Conservation (phyloP, 2,329 filamentous ascomycete species). For the Penicillium sp. region DNA sequence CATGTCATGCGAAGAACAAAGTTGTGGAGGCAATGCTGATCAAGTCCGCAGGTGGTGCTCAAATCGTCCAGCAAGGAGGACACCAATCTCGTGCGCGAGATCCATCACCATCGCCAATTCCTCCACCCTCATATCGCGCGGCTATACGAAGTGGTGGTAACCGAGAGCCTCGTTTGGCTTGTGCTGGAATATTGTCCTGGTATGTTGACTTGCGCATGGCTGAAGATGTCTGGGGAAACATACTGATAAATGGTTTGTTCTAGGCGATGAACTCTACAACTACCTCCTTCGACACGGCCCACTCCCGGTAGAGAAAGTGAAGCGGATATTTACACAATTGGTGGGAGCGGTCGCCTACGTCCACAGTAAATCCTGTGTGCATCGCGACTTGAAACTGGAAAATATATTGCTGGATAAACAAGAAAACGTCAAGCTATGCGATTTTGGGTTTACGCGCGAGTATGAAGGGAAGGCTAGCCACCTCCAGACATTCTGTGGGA, state of each 20-base stretch:
- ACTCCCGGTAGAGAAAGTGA: constrained; percentile 79
- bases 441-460: constrained; percentile 97
- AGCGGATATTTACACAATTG: constrained; percentile 93
- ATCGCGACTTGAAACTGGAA: constrained; percentile 94
- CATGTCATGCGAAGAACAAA: background rate
- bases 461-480: constrained; percentile 95
- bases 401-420: constrained; percentile 95
- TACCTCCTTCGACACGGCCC: constrained; percentile 86
- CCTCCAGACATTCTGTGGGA: constrained; percentile 95
- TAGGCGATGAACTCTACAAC: constrained; percentile 95
- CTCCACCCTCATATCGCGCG: constrained; percentile 95
- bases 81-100: constrained; percentile 91
- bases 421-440: constrained; percentile 94
- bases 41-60: constrained; percentile 73
- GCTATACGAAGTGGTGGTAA: constrained; percentile 97
- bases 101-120: constrained; percentile 97
- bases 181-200: constrained; percentile 94
- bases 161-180: constrained; percentile 90
- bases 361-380: constrained; percentile 90
- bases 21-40: constrained; percentile 7
- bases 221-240: background rate
- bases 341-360: constrained; percentile 95
- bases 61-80: constrained; percentile 97
- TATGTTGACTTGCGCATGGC: constrained; percentile 39
- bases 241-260: background rate